These are phyloP conservation scores for Incumbomyces lentus DNA, from an alignment of 2,329 filamentous ascomycete genomes.

Conservation along the genomic window DNA sequence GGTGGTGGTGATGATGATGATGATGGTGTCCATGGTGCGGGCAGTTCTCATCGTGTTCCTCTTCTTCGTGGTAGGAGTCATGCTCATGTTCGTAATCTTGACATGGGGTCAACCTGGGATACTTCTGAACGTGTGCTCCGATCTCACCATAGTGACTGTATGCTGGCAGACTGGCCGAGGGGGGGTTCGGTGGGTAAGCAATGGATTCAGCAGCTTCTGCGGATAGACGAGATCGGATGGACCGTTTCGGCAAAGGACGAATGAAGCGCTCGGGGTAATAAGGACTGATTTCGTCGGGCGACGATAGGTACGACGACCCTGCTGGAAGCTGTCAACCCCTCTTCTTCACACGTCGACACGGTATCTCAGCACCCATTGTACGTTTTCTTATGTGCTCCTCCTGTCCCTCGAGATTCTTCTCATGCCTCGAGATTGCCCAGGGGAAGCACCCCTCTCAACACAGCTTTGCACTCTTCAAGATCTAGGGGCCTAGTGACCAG, in stretches of 20 bases:
- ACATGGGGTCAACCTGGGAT: conserved; percentile 31
- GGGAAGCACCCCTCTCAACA: not conserved
- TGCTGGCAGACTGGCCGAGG: conserved; percentile 63
- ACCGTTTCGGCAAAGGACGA: conserved; percentile 78
- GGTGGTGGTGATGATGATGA: conserved; percentile 10
- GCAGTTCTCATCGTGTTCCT: conserved; percentile 29
- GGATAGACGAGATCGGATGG: conserved; percentile 76
- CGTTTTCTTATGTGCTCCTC: not conserved
- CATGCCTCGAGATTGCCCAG: conserved; percentile 3
- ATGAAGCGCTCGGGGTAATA: conserved; percentile 86
- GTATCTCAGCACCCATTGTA: not conserved
- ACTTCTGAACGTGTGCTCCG: conserved; percentile 40
- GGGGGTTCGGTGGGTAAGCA: conserved; percentile 67
- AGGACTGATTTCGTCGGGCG: conserved; percentile 63
- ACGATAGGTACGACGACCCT: conserved; percentile 41
- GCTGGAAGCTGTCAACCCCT: conserved; percentile 14
- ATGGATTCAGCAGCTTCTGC: conserved; percentile 75
- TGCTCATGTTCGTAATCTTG: conserved; percentile 14
- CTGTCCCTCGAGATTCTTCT: not conserved
- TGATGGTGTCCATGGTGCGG: conserved; percentile 23
- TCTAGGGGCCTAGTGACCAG: too few relatives aligned
- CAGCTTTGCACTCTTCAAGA: not conserved
- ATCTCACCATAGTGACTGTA: conserved; percentile 55
- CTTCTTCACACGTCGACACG: not conserved
- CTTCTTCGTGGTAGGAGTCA: conserved; percentile 18